Base-by-base conservation (phyloP, 176 grass and related monocot genomes). In the Juncus effusus region DNA sequence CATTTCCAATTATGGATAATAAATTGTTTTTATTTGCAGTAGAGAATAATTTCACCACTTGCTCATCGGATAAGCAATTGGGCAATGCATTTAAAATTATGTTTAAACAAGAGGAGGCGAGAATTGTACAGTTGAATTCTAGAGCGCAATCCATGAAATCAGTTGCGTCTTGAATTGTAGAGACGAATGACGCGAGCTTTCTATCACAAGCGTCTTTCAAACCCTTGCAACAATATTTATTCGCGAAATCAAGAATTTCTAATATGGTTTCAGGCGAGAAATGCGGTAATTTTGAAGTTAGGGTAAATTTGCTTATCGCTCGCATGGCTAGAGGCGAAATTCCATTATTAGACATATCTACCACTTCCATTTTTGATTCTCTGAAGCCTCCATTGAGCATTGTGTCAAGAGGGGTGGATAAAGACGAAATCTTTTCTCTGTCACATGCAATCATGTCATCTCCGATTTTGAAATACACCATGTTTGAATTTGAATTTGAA, bases 141-240 rank as follows among this genome's bases (percentile, higher is more conserved):
- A 99, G 67, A 71, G 95, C 89, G 65, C 85, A 89, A 62, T 99
- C 95, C 89, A 99, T 94, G 78, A 86, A 92, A 28, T 99, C 95
- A 70, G 89, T 44, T 74, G 94, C 94, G 86, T 99, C 94, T 70
- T 99, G 94, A 74, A 80, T 84, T 4, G 94, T 84, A 69, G 72
- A 91, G 63, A 99, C 65, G 42, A 90, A 82, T 76, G 89, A 92
- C 67, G 94, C 94, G 74, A 99, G 86, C 55, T 90, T 89, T 70
- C 56, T 69, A 67, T 93, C 89, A 37, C 94, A 99, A n/a, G 88
- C 85, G 77, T 93, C 88, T 76, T 90, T 99, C 57, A 99, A 84
- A 14, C 85, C 81, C 65, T 99, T 89, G 51, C 94, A 99, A 73
- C 94, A 99, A 57, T 92, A 99, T 36, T 86, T 99, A 63, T 93